These are phyloP conservation scores for Artemisia annua DNA, from an alignment of 129 eudicot species.

Conservation along the genomic window DNA sequence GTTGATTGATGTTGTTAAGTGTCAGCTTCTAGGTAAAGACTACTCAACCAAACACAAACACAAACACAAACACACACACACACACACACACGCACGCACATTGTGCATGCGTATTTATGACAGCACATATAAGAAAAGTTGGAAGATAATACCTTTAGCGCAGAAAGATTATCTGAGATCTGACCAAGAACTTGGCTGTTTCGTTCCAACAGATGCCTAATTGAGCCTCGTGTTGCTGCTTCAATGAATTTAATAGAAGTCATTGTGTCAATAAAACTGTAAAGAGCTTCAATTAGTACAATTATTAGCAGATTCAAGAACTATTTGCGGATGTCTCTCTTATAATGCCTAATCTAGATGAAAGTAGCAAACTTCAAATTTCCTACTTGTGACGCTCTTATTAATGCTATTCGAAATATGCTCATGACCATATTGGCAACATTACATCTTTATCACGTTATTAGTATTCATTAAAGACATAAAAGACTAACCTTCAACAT, in stretches of 20 bases:
- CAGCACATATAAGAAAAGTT: not conserved
- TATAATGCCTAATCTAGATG: too few relatives aligned
- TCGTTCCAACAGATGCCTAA: conserved; percentile 65
- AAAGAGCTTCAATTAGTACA: not conserved
- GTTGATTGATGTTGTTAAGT: conserved; percentile 25
- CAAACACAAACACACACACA: too few relatives aligned
- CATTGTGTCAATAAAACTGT: conserved; percentile 17
- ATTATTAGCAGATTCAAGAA: not conserved
- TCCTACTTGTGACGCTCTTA: too few relatives aligned
- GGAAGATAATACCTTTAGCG: conserved; percentile 51
- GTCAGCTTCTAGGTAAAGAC: conserved; percentile 13
- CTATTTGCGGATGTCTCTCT: not conserved
- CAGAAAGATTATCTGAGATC: conserved; percentile 59
- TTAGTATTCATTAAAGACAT: not conserved
- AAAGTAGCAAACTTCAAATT: too few relatives aligned
- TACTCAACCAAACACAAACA: not conserved
- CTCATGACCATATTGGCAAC: not conserved
- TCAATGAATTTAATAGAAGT: conserved; percentile 4
- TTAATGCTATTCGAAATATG: too few relatives aligned
- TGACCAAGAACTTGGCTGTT: conserved; percentile 64
- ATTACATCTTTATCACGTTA: not conserved
- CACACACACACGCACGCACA: not conserved
- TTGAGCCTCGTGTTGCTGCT: conserved; percentile 59
- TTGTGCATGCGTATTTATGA: not conserved
- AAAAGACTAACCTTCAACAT: conserved; percentile 60